phyloP scores from a whole-genome alignment of 352 stramenopile genomes.

The Pythium insidiosum region DNA sequence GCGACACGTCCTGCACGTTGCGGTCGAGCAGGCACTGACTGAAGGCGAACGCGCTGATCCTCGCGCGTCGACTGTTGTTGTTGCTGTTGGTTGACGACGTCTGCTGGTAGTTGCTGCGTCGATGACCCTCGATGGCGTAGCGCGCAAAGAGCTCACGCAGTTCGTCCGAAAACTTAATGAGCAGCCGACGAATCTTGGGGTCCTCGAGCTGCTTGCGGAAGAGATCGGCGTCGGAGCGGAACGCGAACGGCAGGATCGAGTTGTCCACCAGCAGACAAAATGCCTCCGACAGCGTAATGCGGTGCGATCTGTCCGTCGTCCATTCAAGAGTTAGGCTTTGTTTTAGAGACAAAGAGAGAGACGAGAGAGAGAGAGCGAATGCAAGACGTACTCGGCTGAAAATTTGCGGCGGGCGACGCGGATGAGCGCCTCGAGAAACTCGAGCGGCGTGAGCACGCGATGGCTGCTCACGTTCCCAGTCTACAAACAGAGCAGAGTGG shows the following conservation, averaged over 20 bases:
- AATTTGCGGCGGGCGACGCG: slow-evolving; percentile 59
- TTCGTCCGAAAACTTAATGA: slow-evolving; percentile 57
- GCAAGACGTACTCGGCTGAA: slow-evolving; percentile 33
- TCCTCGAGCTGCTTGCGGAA: slow-evolving; percentile 72
- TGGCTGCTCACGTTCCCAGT: slow-evolving; percentile 25
- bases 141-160: slow-evolving; percentile 43
- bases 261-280: slow-evolving; percentile 75
- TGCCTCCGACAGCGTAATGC: slow-evolving; percentile 59
- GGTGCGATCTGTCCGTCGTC: slow-evolving; percentile 25
- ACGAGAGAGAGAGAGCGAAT: not conserved
- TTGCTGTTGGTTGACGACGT: not conserved
- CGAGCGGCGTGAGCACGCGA: slow-evolving; percentile 34
- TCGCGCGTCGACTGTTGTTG: slow-evolving; percentile 26
- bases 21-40: slow-evolving; percentile 54
- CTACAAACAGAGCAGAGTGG: too few relatives aligned
- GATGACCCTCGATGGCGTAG: slow-evolving; percentile 39
- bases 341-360: not conserved
- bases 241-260: slow-evolving; percentile 63
- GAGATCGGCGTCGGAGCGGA: slow-evolving; percentile 59
- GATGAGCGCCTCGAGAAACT: slow-evolving; percentile 65
- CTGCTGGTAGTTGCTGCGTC: not conserved
- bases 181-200: slow-evolving; percentile 43
- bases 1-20: slow-evolving; percentile 45
- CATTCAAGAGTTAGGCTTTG: not conserved
- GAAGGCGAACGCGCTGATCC: slow-evolving; percentile 55